phyloP scores from a whole-genome alignment of 768 basidiomycete species.

The Kwoniella pini region DNA sequence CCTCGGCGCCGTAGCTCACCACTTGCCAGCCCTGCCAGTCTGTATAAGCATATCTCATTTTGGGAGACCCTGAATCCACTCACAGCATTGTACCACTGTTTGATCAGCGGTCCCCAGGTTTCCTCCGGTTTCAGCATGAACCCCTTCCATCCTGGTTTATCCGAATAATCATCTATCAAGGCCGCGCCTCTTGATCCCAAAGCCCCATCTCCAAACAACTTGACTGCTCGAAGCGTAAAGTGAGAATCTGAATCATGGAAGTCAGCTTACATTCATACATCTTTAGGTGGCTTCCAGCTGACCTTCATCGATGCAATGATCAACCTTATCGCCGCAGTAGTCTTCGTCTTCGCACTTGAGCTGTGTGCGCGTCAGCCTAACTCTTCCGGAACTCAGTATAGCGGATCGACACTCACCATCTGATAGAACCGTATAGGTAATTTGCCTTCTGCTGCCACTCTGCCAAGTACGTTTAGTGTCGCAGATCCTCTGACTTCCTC shows the following conservation, averaged over 20 bases:
- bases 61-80: not conserved
- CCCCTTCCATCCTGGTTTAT: slow-evolving; percentile 71
- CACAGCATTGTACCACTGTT: slow-evolving; percentile 66
- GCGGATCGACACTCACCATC: slow-evolving; percentile 35
- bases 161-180: slow-evolving; percentile 74
- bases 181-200: slow-evolving; percentile 93
- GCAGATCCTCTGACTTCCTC: not conserved
- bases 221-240: slow-evolving; percentile 60
- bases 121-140: slow-evolving; percentile 66
- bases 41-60: not conserved
- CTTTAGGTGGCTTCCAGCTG: no score
- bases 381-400: not conserved
- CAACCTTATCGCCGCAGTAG: slow-evolving; percentile 69
- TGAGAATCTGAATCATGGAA: slow-evolving; percentile 58
- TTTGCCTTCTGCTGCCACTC: slow-evolving; percentile 67
- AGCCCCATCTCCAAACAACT: slow-evolving; percentile 68
- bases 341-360: slow-evolving; percentile 56
- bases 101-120: slow-evolving; percentile 61
- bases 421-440: slow-evolving; percentile 62
- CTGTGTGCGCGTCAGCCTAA: slow-evolving; percentile 9
- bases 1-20: slow-evolving; percentile 58
- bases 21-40: slow-evolving; percentile 68
- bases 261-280: no score
- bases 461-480: slow-evolving; percentile 54
- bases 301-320: slow-evolving; percentile 59